Base-by-base conservation (phyloP, 179 eudicot species). In the Patellifolia procumbens region DNA sequence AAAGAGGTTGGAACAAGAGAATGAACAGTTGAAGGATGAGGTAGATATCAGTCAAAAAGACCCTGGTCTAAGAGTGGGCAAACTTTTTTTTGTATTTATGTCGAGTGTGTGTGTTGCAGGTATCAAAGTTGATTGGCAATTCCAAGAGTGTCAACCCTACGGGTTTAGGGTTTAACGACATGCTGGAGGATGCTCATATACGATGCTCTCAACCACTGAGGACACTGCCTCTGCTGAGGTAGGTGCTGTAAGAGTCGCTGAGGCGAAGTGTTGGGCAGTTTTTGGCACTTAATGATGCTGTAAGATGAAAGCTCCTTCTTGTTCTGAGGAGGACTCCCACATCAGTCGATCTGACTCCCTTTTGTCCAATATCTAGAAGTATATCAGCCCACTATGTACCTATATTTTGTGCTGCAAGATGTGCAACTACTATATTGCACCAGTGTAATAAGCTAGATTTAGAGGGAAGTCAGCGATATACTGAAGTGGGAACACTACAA, bases 1-100 rank as follows among this genome's bases (percentile, higher is more conserved):
- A 39, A 74, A 16, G 52, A 62, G 7, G 39, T 70, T 81, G 59
- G 68, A 24, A 52, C 62, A 62, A 72, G 81, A 81, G 29, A 81
- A 81, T 55, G 81, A 74, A 53, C 26, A 74, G 76, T 74, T 81
- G 53, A 74, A 62, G 56, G 72, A 74, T 35, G 76, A 81, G 81
- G 84, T 81, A 81, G 53, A 51, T 16, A 29, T 67, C 12, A 58
- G n/a, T 26, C 20, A 22, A 15, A 46, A 76, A 26, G 66, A 34
- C 26, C 43, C 24, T 71, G 34, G 39, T 48, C 31, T 39, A 79
- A 65, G 46, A 13, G 51, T 46, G 45, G 16, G 16, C 17, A 52
- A 3, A 48, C 19, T 12, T 3, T 16, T 32, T n/a, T n/a, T n/a
- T n/a, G n/a, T n/a, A 26, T 28, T 37, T 11, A 63, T 35, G 48